Base-by-base conservation (phyloP, 495 filamentous ascomycete genomes). In the Astrothelium macrocarpum region DNA sequence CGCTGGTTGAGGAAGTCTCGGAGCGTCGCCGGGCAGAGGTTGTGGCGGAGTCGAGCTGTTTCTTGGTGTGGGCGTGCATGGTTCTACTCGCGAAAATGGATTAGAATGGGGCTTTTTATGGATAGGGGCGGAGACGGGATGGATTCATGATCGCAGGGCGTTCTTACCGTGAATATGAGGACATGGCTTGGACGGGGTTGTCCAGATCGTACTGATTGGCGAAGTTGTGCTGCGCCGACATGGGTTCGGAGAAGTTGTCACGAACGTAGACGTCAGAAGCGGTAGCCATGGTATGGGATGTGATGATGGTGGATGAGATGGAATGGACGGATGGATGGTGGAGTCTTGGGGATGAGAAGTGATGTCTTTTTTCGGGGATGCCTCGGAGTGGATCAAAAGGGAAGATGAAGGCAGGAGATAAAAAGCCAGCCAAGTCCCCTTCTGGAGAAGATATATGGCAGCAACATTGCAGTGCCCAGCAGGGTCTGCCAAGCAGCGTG, bases 151-250 rank as follows among this genome's bases (percentile, higher is more conserved):
- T n/a, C n/a, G n/a, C n/a, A n/a, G n/a, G n/a, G n/a, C n/a, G n/a
- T n/a, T 49, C 64, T 53, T 66, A 75, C 74, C 67, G 65, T 59
- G 71, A 67, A 39, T 76, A 76, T 0, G 53, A 46, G 11, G 66
- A 69, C 70, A 74, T 74, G 39, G 74, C 72, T n/a, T 61, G 28
- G 18, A 66, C 61, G 16, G 72, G 72, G 31, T 70, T 60, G 14
- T 65, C 64, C 4, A 72, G 42, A 56, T 70, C 69, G 59, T 61
- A 74, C 36, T 71, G 65, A 26, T 70, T 67, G n/a, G 66, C 60
- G 64, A 73, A 76, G 53, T 69, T 70, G 49, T 74, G 67, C 36
- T 71, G 70, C 26, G 68, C 64, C 16, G 64, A 63, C 61, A 68
- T 66, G 23, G 70, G 70, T 36, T 70, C 66, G 25, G 66, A 65